Conservation (phyloP, 495 filamentous ascomycete genomes). For the Aspergillus incahuasiensis region DNA sequence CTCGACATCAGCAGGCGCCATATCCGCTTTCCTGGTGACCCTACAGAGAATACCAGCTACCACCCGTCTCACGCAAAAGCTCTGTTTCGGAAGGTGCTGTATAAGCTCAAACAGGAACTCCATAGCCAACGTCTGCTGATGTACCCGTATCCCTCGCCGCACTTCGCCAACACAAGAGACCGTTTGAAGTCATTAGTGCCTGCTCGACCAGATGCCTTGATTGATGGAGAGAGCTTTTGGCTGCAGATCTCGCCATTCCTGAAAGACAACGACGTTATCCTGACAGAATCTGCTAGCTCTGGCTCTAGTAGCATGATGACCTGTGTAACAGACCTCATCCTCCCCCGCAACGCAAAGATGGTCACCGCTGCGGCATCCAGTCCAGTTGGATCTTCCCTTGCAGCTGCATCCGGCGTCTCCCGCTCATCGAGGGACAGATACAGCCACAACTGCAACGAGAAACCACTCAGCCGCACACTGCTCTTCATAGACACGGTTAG, state of each 20-base stretch:
- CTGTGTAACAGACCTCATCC: not conserved
- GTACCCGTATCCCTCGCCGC: not conserved
- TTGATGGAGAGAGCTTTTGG: not conserved
- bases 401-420: not conserved
- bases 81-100: not conserved
- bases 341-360: not conserved
- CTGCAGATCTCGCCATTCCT: not conserved
- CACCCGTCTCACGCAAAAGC: not conserved
- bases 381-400: not conserved
- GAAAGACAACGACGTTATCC: not conserved
- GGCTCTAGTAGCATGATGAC: too few species aligned
- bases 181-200: not conserved
- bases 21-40: not conserved
- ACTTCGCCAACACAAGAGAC: not conserved
- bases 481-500: conserved; percentile 70
- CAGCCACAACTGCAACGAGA: not conserved
- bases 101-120: not conserved
- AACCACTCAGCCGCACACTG: conserved; percentile 35
- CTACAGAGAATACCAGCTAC: not conserved
- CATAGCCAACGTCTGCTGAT: not conserved
- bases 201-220: not conserved
- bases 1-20: not conserved
- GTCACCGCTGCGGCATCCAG: not conserved
- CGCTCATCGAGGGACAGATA: not conserved
- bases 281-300: not conserved